Evolutionary conservation across 176 grass and related monocot genomes (phyloP).

Genomic region (Phoenix roebelenii): DNA sequence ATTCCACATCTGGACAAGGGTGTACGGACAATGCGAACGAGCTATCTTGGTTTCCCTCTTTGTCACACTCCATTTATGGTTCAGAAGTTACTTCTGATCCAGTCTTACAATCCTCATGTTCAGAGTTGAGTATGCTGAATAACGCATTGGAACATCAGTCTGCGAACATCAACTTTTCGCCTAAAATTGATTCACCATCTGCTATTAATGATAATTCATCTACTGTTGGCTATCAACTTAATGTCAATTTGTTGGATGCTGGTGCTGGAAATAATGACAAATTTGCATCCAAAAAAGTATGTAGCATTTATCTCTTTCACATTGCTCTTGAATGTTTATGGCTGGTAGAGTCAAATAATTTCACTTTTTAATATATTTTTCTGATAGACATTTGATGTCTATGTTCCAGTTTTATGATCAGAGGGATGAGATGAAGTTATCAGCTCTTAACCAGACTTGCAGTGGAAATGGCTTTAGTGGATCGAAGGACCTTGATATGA

Average conservation of each 20-base stretch:
- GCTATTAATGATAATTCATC: constrained; percentile 29
- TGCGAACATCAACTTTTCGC: constrained; percentile 31
- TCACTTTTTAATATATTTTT: not conserved
- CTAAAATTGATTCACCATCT: constrained; percentile 19
- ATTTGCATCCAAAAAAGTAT: constrained; percentile 32
- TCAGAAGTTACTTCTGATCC: constrained; percentile 41
- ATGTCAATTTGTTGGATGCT: not conserved
- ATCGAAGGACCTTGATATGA: constrained; percentile 35
- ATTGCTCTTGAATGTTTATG: not conserved
- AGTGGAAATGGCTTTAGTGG: constrained; percentile 3
- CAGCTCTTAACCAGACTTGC: constrained; percentile 28
- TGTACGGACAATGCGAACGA: constrained; percentile 44
- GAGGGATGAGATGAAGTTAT: constrained; percentile 35
- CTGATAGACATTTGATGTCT: constrained; percentile 3
- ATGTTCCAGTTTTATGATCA: constrained; percentile 36
- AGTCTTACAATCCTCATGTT: constrained; percentile 38
- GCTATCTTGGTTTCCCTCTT: constrained; percentile 62
- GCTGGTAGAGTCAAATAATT: constrained; percentile 1
- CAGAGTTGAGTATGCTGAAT: constrained; percentile 46
- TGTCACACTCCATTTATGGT: constrained; percentile 58
- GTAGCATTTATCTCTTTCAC: constrained; percentile 8
- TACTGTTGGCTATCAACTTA: constrained; percentile 25
- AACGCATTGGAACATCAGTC: constrained; percentile 33
- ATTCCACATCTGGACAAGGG: constrained; percentile 56
- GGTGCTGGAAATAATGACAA: constrained; percentile 27